Base-by-base conservation (phyloP, 345 rosid genomes). In the Eucalyptus lansdowneana region DNA sequence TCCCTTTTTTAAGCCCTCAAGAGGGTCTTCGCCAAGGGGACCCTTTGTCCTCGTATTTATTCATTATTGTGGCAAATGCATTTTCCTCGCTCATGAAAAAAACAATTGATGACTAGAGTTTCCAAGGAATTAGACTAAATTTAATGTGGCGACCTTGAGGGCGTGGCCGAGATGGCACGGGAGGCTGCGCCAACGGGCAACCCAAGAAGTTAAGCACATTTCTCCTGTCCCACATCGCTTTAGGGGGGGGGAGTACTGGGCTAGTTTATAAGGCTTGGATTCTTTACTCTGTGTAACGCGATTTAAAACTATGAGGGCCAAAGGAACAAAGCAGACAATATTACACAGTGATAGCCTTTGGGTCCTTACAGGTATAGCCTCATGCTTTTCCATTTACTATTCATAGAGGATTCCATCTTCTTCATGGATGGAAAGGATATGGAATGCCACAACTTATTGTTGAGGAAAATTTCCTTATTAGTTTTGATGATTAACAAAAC, bases 261-360 rank as follows among this genome's bases (percentile, higher is more conserved):
- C 54, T 50, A 50, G 54, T 50, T 50, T 50, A 50, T 50, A 50
- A 50, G 54, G 0, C 54, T 50, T 50, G 21, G 2, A 21, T 50
- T 50, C 0, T 50, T 0, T 50, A 50, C 3, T 50, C 3, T 50
- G 3, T 50, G 3, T 15, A 50, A 50, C 8, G 1, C 4, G 21
- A 1, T 50, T 50, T 50, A 50, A 50, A 50, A 16, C 8, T 4
- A 0, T 50, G 3, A 50, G 21, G 21, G 53, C 21, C 21, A 0
- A 50, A 50, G 8, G 8, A 21, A 4, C 2, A 50, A 50, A 50
- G 21, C 8, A 1, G 21, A 50, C 8, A 50, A 50, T 50, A 50
- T 6, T 50, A 50, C 19, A 15, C 21, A 16, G 3, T 16, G 8
- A 2, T 50, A 50, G 53, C 53, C 8, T 0, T 0, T 16, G 8